phyloP scores from a whole-genome alignment of 2,329 filamentous ascomycete genomes.

The Cordyceps cateniannulata region DNA sequence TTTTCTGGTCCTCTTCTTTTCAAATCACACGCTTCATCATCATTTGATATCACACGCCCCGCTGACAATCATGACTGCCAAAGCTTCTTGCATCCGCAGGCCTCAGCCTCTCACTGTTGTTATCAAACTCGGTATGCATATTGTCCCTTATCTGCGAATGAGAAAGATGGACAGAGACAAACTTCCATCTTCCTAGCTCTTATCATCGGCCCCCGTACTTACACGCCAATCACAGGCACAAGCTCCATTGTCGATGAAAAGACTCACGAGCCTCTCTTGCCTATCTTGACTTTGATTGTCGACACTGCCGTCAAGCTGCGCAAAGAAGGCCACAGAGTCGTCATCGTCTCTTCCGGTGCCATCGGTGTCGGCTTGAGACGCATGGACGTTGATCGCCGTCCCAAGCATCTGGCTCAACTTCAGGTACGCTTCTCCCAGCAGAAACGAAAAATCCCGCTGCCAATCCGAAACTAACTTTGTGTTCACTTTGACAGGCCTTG shows the following conservation, averaged over 20 bases:
- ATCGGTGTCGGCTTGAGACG: constrained; percentile 88
- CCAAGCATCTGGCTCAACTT: constrained; percentile 82
- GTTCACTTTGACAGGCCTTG: constrained; percentile 52
- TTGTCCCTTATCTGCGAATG: constrained; percentile 6
- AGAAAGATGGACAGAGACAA: not conserved
- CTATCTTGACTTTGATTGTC: constrained; percentile 85
- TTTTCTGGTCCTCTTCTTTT: constrained; percentile 7
- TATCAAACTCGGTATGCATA: constrained; percentile 72
- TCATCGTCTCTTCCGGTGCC: constrained; percentile 94
- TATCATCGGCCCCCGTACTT: not conserved
- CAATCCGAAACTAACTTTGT: not conserved
- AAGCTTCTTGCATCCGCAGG: constrained; percentile 14
- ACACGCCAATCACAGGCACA: constrained; percentile 56
- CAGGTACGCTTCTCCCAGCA: constrained; percentile 37
- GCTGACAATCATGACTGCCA: constrained; percentile 13
- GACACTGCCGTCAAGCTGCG: constrained; percentile 84
- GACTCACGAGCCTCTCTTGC: constrained; percentile 87
- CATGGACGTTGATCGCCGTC: constrained; percentile 81
- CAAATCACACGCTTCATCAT: constrained; percentile 13
- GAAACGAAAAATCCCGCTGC: not conserved
- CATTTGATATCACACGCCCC: constrained; percentile 3
- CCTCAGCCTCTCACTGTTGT: constrained; percentile 61
- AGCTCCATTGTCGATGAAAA: constrained; percentile 98
- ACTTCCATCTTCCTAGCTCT: not conserved
- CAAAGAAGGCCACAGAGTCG: constrained; percentile 86